These are phyloP conservation scores for Starmera caribaea DNA, from an alignment of 805 yeast species.

Conservation along the genomic window DNA sequence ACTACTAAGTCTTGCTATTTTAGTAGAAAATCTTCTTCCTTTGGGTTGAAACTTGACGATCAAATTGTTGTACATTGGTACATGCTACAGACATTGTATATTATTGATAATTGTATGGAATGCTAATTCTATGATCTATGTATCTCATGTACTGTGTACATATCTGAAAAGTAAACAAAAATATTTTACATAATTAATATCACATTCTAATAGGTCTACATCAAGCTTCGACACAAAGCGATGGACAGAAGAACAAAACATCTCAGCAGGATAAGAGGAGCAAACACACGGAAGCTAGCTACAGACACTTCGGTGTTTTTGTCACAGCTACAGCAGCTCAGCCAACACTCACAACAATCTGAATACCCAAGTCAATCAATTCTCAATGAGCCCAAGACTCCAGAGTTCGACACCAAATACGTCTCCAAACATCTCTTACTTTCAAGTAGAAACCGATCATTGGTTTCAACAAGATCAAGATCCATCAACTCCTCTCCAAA, in stretches of 20 bases:
- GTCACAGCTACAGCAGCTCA: not conserved
- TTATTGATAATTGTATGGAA: too few species aligned
- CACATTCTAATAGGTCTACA: too few species aligned
- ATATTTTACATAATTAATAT: too few species aligned
- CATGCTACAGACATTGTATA: too few species aligned
- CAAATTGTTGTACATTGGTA: too few species aligned
- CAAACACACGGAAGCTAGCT: conserved; percentile 16
- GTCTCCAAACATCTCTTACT: not conserved
- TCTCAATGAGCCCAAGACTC: not conserved
- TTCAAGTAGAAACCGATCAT: not conserved
- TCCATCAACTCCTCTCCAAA: not conserved
- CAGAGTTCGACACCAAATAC: not conserved
- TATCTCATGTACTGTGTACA: too few species aligned
- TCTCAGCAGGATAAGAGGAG: conserved; percentile 7
- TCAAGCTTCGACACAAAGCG: too few species aligned
- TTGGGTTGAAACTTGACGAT: too few species aligned
- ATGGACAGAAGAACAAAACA: not conserved
- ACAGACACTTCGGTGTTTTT: not conserved
- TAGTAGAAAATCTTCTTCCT: too few species aligned
- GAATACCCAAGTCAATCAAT: not conserved
- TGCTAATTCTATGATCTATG: too few species aligned
- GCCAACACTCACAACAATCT: not conserved
- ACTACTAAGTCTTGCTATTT: too few species aligned
- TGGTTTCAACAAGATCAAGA: not conserved
- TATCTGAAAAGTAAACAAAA: too few species aligned